Evolutionary conservation across 2,329 filamentous ascomycete species (phyloP), one percentile per base, ranked within the genome.

Genomic region (Hypoxylon sp.): DNA sequence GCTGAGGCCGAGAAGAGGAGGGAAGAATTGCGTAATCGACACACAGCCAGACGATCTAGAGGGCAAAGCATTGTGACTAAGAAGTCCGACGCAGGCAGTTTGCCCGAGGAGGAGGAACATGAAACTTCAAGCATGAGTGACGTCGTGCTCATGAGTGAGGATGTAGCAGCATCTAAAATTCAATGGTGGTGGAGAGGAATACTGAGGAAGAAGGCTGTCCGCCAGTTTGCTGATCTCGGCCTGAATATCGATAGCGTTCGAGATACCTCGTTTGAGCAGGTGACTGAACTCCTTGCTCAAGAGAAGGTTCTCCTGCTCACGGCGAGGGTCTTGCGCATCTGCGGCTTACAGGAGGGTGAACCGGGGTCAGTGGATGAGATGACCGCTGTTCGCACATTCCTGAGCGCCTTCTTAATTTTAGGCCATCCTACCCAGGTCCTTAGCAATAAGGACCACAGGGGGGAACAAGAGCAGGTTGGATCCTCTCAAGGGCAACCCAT

Each of bases 351-450:
- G 53, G 91, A 93, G 72, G 88, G 87, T 38, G 86, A 87, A 2
- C 80, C 84, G 2, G 86, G 87, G 14, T 90, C 88, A 1, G 86
- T 91, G 62, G 85, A 87, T 48, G 88, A 92, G 71, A 91, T 91
- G 83, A 89, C 90, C 36, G 87, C 89, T 14, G 88, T 92, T 43
- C 85, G 92, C 73, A 93, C 90, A 0, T 95, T 95, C 74, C 80
- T 96, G 60, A 93, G 91, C 75, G 91, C 93, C 4, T 95, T 91
- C 76, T 83, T 96, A 59, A 94, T 95, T 67, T 82, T 94, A 25
- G 92, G 91, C 1, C 93, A 95, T 77, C 92, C 93, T 0, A 89
- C 89, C 1, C 89, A 93, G 72, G 92, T 95, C 1, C 86, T 96
- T 34, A 92, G 87, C 78, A 92, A 89, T 77, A 92, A 93, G 75